Evolutionary conservation across 2,329 filamentous ascomycete genomes (phyloP).

Genomic region (Monilinia aucupariae): DNA sequence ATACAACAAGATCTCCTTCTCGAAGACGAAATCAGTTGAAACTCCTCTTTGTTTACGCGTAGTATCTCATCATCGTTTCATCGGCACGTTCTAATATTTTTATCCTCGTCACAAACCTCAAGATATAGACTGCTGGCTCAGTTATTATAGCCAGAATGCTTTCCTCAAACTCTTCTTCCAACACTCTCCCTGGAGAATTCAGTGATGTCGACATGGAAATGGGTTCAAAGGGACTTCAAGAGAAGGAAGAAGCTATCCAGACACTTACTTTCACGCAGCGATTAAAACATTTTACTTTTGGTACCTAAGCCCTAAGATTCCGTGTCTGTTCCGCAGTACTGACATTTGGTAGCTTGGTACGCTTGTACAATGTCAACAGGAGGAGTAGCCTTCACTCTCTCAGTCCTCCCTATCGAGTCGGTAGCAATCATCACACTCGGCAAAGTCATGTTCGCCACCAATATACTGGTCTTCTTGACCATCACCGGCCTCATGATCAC

Average conservation of each 20-base stretch:
- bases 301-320: conserved; percentile 11
- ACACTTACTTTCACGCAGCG: conserved; percentile 9
- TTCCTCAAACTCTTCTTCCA: background rate
- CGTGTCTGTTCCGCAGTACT: conserved; percentile 23
- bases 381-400: conserved; percentile 60
- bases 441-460: conserved; percentile 62
- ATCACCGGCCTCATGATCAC: conserved; percentile 50
- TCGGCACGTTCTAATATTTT: background rate
- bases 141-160: conserved; percentile 12
- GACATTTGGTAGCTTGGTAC: conserved; percentile 50
- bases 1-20: conserved; percentile 7
- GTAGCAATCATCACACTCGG: conserved; percentile 59
- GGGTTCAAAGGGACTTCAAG: background rate
- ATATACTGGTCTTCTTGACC: conserved; percentile 58
- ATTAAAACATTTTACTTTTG: conserved; percentile 17
- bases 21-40: background rate
- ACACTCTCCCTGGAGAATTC: background rate
- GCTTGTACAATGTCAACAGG: conserved; percentile 72
- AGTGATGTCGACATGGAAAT: background rate
- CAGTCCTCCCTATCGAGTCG: conserved; percentile 49
- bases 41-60: background rate
- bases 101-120: background rate
- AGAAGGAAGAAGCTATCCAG: conserved; percentile 2
- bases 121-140: conserved; percentile 16
- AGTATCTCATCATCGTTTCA: background rate